Conservation (phyloP, 1,284 basidiomycete genomes). For the Quambalaria eucalypti region DNA sequence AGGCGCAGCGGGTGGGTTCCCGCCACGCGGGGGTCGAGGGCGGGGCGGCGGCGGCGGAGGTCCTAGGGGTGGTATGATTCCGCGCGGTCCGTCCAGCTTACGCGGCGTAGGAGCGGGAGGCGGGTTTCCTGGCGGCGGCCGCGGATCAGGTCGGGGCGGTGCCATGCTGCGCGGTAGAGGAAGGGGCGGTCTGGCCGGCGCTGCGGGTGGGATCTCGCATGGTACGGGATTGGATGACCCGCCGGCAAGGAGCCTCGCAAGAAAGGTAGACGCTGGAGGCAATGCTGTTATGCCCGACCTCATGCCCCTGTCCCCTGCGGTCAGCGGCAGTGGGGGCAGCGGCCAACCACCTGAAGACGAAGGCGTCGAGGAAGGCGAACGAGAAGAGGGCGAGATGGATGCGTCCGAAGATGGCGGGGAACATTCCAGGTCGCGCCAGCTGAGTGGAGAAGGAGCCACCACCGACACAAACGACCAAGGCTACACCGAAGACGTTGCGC, state of each 20-base stretch:
- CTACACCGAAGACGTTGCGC: background rate
- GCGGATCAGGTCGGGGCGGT: background rate
- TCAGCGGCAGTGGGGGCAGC: background rate
- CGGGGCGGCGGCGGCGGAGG: too few species aligned
- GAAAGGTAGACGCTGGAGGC: background rate
- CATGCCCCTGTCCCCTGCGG: background rate
- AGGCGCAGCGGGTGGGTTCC: too few species aligned
- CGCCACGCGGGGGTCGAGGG: too few species aligned
- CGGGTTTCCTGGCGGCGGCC: too few species aligned
- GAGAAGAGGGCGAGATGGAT: background rate
- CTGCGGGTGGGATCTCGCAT: background rate
- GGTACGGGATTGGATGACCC: background rate
- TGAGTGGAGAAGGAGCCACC: background rate
- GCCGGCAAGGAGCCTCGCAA: background rate
- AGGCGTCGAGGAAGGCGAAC: background rate
- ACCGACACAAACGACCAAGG: background rate
- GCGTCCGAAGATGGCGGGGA: background rate
- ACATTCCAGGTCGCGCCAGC: too few species aligned
- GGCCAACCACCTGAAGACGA: background rate
- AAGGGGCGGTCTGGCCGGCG: background rate
- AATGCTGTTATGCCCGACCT: background rate
- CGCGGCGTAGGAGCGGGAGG: too few species aligned
- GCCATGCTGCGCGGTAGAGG: background rate
- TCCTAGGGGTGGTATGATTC: too few species aligned
- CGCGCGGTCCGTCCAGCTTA: too few species aligned